Evolutionary conservation across 2,329 filamentous ascomycete species (phyloP).

Genomic region (Periglandula ipomoeae): DNA sequence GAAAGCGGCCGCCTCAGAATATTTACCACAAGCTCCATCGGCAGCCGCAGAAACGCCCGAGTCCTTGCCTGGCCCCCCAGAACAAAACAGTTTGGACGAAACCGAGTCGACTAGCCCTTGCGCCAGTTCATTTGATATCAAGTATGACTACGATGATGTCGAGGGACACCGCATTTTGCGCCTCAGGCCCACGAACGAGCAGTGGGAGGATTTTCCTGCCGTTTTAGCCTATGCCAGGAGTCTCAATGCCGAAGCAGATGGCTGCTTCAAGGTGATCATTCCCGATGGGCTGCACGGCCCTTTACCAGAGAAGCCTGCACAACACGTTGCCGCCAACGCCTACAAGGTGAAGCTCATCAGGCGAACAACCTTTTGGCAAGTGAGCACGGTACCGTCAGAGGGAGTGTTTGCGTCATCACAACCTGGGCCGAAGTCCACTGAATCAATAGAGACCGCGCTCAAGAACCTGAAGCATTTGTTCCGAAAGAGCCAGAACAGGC

Average conservation of each 20-base stretch:
- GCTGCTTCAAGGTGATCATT: slow-evolving; percentile 30
- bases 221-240: slow-evolving; percentile 24
- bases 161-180: slow-evolving; percentile 22
- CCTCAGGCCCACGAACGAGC: slow-evolving; percentile 23
- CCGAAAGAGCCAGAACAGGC: slow-evolving; percentile 24
- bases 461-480: slow-evolving; percentile 27
- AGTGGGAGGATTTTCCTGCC: slow-evolving; percentile 28
- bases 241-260: slow-evolving; percentile 22
- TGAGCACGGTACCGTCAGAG: slow-evolving; percentile 24
- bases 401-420: slow-evolving; percentile 20
- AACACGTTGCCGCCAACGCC: slow-evolving; percentile 24
- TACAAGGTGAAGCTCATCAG: slow-evolving; percentile 26
- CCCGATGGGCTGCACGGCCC: slow-evolving; percentile 21
- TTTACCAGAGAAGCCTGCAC: slow-evolving; percentile 22
- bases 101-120: not conserved
- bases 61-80: not conserved
- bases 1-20: too few species aligned
- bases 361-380: slow-evolving; percentile 27
- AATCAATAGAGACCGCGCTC: slow-evolving; percentile 19
- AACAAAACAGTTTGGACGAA: too few species aligned
- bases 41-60: too few species aligned
- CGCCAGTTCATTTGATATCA: slow-evolving; percentile 13
- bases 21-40: not conserved
- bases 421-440: slow-evolving; percentile 15
- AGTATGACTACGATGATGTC: slow-evolving; percentile 23